Conservation (phyloP, 768 basidiomycete species). For the Rickenella mellea region DNA sequence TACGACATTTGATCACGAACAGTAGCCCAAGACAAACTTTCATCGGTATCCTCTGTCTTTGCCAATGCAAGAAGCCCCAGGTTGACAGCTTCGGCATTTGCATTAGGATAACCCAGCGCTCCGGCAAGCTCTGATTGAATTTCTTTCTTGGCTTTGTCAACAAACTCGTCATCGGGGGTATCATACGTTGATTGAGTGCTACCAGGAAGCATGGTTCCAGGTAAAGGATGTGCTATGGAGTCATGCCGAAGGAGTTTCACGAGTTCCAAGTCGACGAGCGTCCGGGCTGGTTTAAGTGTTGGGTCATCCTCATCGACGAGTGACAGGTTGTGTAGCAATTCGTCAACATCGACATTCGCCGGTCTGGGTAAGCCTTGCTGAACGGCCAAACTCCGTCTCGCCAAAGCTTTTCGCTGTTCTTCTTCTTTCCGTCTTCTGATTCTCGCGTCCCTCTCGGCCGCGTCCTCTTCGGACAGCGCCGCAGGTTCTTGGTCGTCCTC, state of each 20-base stretch:
- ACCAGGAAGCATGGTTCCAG: constrained; percentile 76
- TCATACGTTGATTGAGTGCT: constrained; percentile 58
- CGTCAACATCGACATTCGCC: constrained; percentile 64
- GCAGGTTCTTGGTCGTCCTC: constrained; percentile 25
- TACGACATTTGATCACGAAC: constrained; percentile 55
- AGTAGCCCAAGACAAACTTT: constrained; percentile 62
- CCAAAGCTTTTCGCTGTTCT: constrained; percentile 72
- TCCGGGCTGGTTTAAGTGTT: constrained; percentile 40
- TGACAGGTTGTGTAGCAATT: constrained; percentile 51
- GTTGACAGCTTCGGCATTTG: constrained; percentile 68
- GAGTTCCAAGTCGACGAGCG: constrained; percentile 70
- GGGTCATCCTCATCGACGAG: constrained; percentile 31
- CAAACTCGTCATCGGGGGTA: constrained; percentile 67
- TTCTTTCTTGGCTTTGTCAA: constrained; percentile 57
- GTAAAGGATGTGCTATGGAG: constrained; percentile 76
- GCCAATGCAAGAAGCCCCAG: constrained; percentile 61
- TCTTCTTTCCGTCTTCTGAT: constrained; percentile 57
- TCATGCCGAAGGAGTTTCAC: constrained; percentile 79
- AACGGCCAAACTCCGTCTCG: constrained; percentile 72
- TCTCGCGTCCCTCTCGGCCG: constrained; percentile 81
- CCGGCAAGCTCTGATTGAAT: constrained; percentile 78
- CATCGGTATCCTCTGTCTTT: constrained; percentile 52
- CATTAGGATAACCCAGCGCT: constrained; percentile 77
- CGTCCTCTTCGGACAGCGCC: constrained; percentile 67
- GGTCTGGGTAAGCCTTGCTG: constrained; percentile 82